A percentile compares a stretch with the other conserved stretches of the same genome.
These are phyloP conservation scores for Halophytophthora batemanensis DNA, from an alignment of 352 stramenopile genomes.

Conservation along the genomic window DNA sequence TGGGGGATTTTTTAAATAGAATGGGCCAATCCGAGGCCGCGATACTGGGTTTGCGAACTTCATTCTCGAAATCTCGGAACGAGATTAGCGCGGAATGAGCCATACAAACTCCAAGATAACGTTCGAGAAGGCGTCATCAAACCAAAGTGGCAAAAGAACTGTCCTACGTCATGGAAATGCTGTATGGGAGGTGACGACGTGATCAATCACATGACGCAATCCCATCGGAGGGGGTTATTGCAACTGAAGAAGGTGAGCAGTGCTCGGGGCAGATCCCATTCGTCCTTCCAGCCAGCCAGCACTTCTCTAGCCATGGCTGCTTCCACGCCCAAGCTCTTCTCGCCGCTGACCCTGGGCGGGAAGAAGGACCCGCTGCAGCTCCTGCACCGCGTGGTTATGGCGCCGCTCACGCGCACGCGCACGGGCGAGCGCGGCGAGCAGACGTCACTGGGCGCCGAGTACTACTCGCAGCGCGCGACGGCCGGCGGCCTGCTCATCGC, in stretches of 20 bases:
- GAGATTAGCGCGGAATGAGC: too few relatives aligned
- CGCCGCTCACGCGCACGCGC: constrained; percentile 50
- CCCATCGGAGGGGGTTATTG: constrained; percentile 4
- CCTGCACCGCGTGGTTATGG: constrained; percentile 67
- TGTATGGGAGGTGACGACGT: too few relatives aligned
- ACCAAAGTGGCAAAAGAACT: too few relatives aligned
- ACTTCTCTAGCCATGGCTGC: not conserved
- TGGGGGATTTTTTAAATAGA: not conserved
- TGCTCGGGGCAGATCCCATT: too few relatives aligned
- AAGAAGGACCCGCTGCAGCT: constrained; percentile 48
- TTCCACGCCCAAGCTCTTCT: constrained; percentile 50
- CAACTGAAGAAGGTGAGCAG: too few relatives aligned
- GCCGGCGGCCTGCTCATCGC: constrained; percentile 55
- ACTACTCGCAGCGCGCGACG: constrained; percentile 61
- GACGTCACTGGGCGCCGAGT: constrained; percentile 38
- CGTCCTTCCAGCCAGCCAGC: too few relatives aligned
- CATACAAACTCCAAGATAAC: too few relatives aligned
- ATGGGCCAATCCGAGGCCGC: not conserved
- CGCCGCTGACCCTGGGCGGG: constrained; percentile 51
- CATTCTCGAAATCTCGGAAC: too few relatives aligned
- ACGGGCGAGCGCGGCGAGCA: constrained; percentile 41
- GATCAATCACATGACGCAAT: constrained; percentile 19
- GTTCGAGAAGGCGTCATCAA: not conserved
- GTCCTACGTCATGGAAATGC: too few relatives aligned
- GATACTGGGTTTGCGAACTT: not conserved